Conservation (phyloP, 2,329 filamentous ascomycete species). For the Trichoderma semiorbis region DNA sequence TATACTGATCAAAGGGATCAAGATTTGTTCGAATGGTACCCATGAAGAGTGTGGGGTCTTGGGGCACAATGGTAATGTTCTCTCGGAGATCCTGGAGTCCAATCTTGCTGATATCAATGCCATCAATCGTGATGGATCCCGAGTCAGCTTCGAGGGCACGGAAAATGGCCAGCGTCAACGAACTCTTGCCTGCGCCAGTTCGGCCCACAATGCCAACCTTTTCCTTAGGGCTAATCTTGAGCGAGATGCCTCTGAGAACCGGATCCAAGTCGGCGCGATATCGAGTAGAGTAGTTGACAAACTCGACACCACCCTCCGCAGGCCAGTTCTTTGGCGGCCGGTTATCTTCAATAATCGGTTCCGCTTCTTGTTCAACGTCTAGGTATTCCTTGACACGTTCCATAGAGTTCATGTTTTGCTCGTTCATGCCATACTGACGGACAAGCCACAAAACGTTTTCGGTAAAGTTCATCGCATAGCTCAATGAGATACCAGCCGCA, state of each 20-base stretch:
- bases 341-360: constrained; percentile 70
- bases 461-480: constrained; percentile 93
- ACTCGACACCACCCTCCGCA: constrained; percentile 78
- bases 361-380: constrained; percentile 90
- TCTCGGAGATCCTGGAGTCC: constrained; percentile 91
- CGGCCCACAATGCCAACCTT: constrained; percentile 96
- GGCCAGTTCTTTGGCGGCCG: constrained; percentile 82
- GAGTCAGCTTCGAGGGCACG: constrained; percentile 86
- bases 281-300: constrained; percentile 81
- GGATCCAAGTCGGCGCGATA: constrained; percentile 85
- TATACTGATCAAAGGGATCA: constrained; percentile 86
- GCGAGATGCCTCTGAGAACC: constrained; percentile 77
- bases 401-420: constrained; percentile 99
- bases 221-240: constrained; percentile 80
- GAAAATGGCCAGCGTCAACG: constrained; percentile 88
- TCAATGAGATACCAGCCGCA: constrained; percentile 87
- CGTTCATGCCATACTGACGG: constrained; percentile 86
- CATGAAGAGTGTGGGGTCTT: constrained; percentile 92
- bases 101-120: constrained; percentile 83
- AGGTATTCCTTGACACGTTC: constrained; percentile 97
- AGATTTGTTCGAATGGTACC: constrained; percentile 90
- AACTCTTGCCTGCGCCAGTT: constrained; percentile 95
- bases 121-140: constrained; percentile 87
- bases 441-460: constrained; percentile 98
- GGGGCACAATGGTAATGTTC: constrained; percentile 94